Percentiles rank a stretch among this genome's conserved stretches.
Conservation (phyloP, 2,329 filamentous ascomycete genomes). For the Trichophyton benhamiae region DNA sequence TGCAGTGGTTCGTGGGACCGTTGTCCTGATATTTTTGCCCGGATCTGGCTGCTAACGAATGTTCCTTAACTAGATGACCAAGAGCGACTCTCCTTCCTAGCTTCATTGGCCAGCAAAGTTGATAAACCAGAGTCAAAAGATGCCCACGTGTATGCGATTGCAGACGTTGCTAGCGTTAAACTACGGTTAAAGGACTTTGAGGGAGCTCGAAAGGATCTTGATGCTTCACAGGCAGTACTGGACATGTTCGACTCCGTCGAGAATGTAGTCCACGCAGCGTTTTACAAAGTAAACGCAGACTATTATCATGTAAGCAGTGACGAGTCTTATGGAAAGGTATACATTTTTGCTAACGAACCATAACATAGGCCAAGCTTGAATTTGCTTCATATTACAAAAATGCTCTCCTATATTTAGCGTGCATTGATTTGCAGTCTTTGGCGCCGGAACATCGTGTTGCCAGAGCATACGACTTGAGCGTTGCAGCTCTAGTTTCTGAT, state of each 20-base stretch:
- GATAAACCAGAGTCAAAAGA: slow-evolving; percentile 89
- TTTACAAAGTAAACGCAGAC: slow-evolving; percentile 88
- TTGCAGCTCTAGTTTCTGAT: slow-evolving; percentile 84
- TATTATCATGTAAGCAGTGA: slow-evolving; percentile 64
- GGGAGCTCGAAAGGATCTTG: slow-evolving; percentile 75
- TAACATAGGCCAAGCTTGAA: slow-evolving; percentile 58
- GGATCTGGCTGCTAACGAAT: not conserved
- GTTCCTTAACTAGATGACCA: slow-evolving; percentile 39
- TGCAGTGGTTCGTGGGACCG: slow-evolving; percentile 36
- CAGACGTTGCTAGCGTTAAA: slow-evolving; percentile 79
- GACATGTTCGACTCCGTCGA: slow-evolving; percentile 92
- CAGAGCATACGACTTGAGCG: slow-evolving; percentile 82
- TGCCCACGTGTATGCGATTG: slow-evolving; percentile 85
- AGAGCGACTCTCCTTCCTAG: slow-evolving; percentile 75
- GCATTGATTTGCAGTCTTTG: slow-evolving; percentile 71
- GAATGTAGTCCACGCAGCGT: slow-evolving; percentile 86
- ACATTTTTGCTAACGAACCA: not conserved
- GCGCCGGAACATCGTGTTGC: slow-evolving; percentile 61
- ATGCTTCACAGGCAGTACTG: slow-evolving; percentile 73
- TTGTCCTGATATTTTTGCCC: not conserved
- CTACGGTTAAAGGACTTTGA: slow-evolving; percentile 66
- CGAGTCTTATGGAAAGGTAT: too few species aligned
- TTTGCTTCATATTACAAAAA: slow-evolving; percentile 97
- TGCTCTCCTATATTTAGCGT: slow-evolving; percentile 92
- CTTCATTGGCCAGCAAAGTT: slow-evolving; percentile 72